Evolutionary conservation across 2,329 filamentous ascomycete species (phyloP).

Genomic region (Cladobotryum mycophilum): DNA sequence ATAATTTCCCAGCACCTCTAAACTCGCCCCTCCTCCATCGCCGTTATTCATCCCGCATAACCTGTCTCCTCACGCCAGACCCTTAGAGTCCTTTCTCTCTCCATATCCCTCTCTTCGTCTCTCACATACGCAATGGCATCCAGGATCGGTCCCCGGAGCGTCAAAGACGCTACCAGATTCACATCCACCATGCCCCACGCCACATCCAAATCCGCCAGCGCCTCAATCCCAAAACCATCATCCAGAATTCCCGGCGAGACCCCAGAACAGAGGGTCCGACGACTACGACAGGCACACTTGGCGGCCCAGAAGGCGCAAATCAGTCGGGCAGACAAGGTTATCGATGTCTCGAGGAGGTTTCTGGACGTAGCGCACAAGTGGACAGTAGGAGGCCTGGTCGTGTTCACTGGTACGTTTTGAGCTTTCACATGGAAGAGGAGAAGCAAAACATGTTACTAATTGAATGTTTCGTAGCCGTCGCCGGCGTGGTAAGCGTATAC

Average conservation of each 20-base stretch:
- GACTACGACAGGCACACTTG: conserved; percentile 60
- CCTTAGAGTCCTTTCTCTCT: not conserved
- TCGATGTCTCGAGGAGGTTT: conserved; percentile 42
- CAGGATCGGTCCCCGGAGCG: conserved; percentile 55
- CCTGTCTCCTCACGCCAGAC: not conserved
- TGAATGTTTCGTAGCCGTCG: conserved; percentile 37
- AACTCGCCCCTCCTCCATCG: conserved; percentile 4
- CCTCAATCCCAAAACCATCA: conserved; percentile 18
- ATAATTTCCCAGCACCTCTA: conserved; percentile 5
- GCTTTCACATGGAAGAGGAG: not conserved
- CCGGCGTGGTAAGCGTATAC: conserved; percentile 51
- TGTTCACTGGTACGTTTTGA: conserved; percentile 47
- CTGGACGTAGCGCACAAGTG: conserved; percentile 52
- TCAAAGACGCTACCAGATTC: conserved; percentile 73
- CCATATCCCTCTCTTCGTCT: not conserved
- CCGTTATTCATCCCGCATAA: not conserved
- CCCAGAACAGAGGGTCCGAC: conserved; percentile 61
- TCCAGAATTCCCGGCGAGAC: conserved; percentile 46
- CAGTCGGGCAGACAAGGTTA: conserved; percentile 45
- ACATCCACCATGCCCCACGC: conserved; percentile 54
- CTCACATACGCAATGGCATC: conserved; percentile 30
- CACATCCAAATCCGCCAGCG: conserved; percentile 49
- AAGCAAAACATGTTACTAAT: not conserved
- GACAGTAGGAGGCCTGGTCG: conserved; percentile 48
- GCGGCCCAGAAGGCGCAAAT: conserved; percentile 56